These are phyloP conservation scores for Boletus speciosus DNA, from an alignment of 768 basidiomycete genomes.

Conservation along the genomic window DNA sequence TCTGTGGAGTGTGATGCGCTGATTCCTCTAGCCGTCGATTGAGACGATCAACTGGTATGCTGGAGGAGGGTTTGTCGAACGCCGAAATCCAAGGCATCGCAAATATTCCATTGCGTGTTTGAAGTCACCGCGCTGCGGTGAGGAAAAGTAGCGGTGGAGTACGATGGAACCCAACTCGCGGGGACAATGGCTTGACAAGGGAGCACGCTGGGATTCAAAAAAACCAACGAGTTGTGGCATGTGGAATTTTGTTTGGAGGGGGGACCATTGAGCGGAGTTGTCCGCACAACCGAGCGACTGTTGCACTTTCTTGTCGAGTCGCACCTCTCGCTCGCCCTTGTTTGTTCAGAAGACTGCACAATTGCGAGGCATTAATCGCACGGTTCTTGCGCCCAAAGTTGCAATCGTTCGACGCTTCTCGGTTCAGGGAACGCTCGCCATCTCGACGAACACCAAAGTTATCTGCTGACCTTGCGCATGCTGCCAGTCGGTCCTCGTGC, in stretches of 20 bases:
- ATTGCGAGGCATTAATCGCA: constrained; percentile 1
- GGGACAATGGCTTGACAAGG: not conserved
- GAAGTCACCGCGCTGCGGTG: not conserved
- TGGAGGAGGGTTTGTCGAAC: not conserved
- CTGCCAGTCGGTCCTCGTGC: not conserved
- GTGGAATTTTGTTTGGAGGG: constrained; percentile 9
- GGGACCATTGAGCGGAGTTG: constrained; percentile 20
- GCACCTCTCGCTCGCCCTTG: not conserved
- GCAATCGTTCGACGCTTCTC: not conserved
- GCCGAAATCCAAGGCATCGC: not conserved
- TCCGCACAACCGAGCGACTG: constrained; percentile 1
- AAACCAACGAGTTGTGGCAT: constrained; percentile 4
- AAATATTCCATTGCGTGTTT: not conserved
- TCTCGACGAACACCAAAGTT: constrained; percentile 9
- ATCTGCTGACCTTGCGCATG: not conserved
- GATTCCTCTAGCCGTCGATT: not conserved
- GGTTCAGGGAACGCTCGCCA: constrained; percentile 3
- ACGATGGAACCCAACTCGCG: not conserved
- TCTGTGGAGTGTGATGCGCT: not conserved
- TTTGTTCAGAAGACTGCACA: not conserved
- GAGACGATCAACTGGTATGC: not conserved
- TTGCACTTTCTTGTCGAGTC: not conserved
- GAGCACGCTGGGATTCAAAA: constrained; percentile 5
- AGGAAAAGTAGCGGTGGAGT: not conserved
- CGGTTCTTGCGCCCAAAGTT: constrained; percentile 8